phyloP scores from a whole-genome alignment of 768 basidiomycete genomes.

The Lentinula aciculospora region DNA sequence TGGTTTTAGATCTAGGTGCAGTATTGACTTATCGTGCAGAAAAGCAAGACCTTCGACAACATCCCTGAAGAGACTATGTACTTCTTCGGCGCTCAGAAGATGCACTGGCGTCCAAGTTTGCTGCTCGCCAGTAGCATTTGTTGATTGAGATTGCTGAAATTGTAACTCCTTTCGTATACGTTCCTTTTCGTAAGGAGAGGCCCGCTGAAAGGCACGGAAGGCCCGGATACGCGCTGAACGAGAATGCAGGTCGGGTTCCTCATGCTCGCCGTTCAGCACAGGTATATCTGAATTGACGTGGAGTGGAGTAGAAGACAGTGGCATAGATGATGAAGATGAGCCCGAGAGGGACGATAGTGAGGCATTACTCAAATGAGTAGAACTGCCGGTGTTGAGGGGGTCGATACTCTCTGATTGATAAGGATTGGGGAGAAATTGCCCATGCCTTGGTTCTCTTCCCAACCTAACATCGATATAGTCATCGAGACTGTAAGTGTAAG shows the following conservation, averaged over 20 bases:
- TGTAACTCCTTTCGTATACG: conserved; percentile 41
- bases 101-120: conserved; percentile 70
- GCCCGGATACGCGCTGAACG: conserved; percentile 72
- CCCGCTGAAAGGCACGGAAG: conserved; percentile 64
- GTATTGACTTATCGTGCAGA: conserved; percentile 79
- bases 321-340: conserved; percentile 14
- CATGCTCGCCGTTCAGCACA: background rate
- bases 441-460: conserved; percentile 51
- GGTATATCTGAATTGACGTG: background rate
- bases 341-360: background rate
- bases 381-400: conserved; percentile 16
- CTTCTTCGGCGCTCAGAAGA: conserved; percentile 79
- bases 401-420: conserved; percentile 13
- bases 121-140: conserved; percentile 7
- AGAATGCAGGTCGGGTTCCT: conserved; percentile 35
- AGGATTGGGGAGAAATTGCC: conserved; percentile 25
- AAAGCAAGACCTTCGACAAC: conserved; percentile 85
- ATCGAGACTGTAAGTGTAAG: conserved; percentile 47
- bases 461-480: conserved; percentile 80
- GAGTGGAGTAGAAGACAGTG: conserved; percentile 6
- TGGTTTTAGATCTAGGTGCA: conserved; percentile 92
- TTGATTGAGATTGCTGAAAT: conserved; percentile 18
- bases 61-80: conserved; percentile 74
- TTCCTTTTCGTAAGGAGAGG: conserved; percentile 58
- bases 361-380: background rate